Conservation (phyloP, 2,329 filamentous ascomycete genomes). For the Fonsecaea monophora region DNA sequence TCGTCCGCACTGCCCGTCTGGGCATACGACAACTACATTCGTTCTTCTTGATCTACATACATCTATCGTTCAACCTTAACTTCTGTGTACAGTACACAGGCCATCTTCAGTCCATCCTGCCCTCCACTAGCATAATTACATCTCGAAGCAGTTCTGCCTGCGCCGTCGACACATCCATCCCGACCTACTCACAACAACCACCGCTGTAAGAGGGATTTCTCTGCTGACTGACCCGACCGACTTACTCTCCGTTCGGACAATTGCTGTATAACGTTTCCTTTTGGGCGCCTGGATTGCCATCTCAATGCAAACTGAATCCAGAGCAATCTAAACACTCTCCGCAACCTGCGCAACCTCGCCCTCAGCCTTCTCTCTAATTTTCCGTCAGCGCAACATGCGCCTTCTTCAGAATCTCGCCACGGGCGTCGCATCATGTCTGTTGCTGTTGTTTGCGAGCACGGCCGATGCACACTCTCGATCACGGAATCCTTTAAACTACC, state of each 20-base stretch:
- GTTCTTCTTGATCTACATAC: constrained; percentile 6
- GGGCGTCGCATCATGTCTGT: constrained; percentile 30
- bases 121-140: background rate
- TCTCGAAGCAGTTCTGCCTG: background rate
- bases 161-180: background rate
- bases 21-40: constrained; percentile 16
- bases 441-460: constrained; percentile 23
- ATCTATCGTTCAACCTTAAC: background rate
- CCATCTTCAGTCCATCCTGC: background rate
- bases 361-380: constrained; percentile 1
- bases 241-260: background rate
- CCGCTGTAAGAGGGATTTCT: background rate
- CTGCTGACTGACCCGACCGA: background rate
- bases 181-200: background rate
- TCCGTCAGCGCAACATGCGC: constrained; percentile 34
- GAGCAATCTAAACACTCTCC: constrained; percentile 6
- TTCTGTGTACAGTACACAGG: constrained; percentile 12
- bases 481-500: constrained; percentile 76
- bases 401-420: constrained; percentile 33
- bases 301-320: constrained; percentile 14
- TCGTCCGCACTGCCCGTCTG: constrained; percentile 15
- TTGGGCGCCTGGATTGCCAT: background rate
- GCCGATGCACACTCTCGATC: constrained; percentile 69
- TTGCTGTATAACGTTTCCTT: background rate
- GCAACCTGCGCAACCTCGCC: constrained; percentile 2